Evolutionary conservation across 2,329 filamentous ascomycete genomes (phyloP), one percentile per base, ranked within the genome.

Genomic region (Exophiala viscosa): DNA sequence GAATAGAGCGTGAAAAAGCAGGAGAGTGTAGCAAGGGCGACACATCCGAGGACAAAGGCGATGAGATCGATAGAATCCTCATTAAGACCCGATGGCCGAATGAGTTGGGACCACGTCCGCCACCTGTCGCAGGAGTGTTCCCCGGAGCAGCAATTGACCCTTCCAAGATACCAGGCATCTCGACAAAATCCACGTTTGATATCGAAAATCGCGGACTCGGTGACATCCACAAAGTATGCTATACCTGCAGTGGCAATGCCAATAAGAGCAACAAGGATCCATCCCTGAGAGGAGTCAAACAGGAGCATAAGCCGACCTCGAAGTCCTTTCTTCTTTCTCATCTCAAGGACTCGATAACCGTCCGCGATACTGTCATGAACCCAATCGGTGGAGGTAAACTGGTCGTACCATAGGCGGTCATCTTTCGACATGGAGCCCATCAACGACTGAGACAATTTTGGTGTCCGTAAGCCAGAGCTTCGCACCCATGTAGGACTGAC

Each of bases 301-400:
- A 87, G 79, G 1, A 88, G 81, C 41, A 82, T 75, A 11, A 95
- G 62, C 43, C 87, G 84, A n/a, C 92, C 92, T 67, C 86, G 85
- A 55, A 96, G 80, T 71, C 92, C 93, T 68, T 87, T 95, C 44
- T 90, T 80, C 63, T 81, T 85, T 45, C 90, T 83, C 35, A 99
- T 78, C 48, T 85, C 85, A 68, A 95, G 93, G 45, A 95, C 84
- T 20, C 93, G 87, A 64, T 90, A 89, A 8, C 91, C 90, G 71
- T 97, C 93, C 64, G 90, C 89, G 62, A 99, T 96, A 68, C 87
- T 91, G 70, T 99, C 93, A 67, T 96, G 92, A 1, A 99, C 91
- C 93, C 93, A 99, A 69, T 99, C 92, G 50, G 90, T 96, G 5
- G 89, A 95, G 5, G 90, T 96, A 66, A 96, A 96, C 71, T 99